These are phyloP conservation scores for Fusarium sp. DNA, from an alignment of 2,329 filamentous ascomycete genomes.

Conservation along the genomic window DNA sequence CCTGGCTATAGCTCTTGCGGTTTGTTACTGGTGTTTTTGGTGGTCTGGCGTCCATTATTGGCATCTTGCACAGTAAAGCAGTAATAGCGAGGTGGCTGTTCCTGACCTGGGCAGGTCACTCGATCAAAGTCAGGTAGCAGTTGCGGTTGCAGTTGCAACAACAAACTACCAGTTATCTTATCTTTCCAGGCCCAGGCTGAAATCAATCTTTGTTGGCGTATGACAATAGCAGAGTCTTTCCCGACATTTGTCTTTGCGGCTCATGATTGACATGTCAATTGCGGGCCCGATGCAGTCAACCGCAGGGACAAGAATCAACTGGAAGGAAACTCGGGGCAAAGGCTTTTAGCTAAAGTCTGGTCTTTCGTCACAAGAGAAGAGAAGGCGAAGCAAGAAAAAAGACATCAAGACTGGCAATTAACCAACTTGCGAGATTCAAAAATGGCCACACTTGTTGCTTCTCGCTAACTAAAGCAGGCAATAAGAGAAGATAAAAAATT, in stretches of 20 bases:
- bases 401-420: slow-evolving; percentile 2
- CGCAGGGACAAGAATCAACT: slow-evolving; percentile 29
- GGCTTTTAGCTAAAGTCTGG: not conserved
- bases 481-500: slow-evolving; percentile 8
- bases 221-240: slow-evolving; percentile 32
- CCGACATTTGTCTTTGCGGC: slow-evolving; percentile 34
- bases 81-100: not conserved
- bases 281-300: slow-evolving; percentile 39
- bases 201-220: slow-evolving; percentile 20
- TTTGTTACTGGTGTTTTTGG: slow-evolving; percentile 10
- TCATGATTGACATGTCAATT: slow-evolving; percentile 43
- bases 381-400: slow-evolving; percentile 8
- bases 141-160: not conserved
- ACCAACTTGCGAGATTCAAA: slow-evolving; percentile 1
- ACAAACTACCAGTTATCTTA: slow-evolving; percentile 10
- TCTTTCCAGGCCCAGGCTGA: slow-evolving; percentile 3
- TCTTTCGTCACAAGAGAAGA: slow-evolving; percentile 3
- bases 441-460: slow-evolving; percentile 11
- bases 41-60: slow-evolving; percentile 12
- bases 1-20: slow-evolving; percentile 19
- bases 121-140: not conserved
- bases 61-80: slow-evolving; percentile 13
- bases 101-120: slow-evolving; percentile 7
- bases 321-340: slow-evolving; percentile 12
- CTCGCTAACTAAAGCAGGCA: slow-evolving; percentile 8